Base-by-base conservation (phyloP, 768 basidiomycete species). In the Crepidotus variabilis region DNA sequence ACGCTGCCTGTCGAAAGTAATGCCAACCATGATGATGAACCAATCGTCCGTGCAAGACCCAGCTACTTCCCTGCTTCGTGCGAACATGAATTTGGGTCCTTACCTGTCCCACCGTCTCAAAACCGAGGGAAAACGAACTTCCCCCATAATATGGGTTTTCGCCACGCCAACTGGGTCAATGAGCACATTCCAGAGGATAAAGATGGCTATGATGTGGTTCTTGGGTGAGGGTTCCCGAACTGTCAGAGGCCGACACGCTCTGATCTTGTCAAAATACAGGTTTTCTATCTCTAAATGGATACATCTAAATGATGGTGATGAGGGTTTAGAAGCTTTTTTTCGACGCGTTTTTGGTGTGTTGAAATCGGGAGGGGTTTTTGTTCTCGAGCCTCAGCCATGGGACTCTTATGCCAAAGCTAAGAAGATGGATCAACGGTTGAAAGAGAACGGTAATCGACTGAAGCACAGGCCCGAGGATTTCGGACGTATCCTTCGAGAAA, bases 221-320 rank as follows among this genome's bases (percentile, higher is more conserved):
- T 94, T 34, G 94, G 85, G 94, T 94, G 63, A 59, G 87, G 70
- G 18, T 21, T 10, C 16, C 6, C 32, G 6, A 3, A 57, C 50
- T 43, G 22, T 52, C 24, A 13, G 20, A 54, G 45, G 7, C 24
- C 11, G 24, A 10, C 10, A 11, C 33, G 24, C 46, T 28, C 36
- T 50, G n/a, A 36, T 24, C 48, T 56, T 36, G 20, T 28, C 32
- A 46, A 20, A 46, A 33, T 50, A 2, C 65, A 94, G 92, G 1
- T 85, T 96, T 61, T 95, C 93, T 0, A 71, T 95, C 46, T 84
- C 92, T 0, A 96, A 94, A 71, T 96, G 94, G 94, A 91, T 95
- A 28, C 94, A 96, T 69, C 75, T 96, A 9, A 86, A 94, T 60
- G 75, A 77, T 10, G 88, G 89, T 9, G 94, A 97, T 63, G 80